These are phyloP conservation scores for Pinus taeda DNA, from an alignment of 75 land plant species.

Conservation along the genomic window DNA sequence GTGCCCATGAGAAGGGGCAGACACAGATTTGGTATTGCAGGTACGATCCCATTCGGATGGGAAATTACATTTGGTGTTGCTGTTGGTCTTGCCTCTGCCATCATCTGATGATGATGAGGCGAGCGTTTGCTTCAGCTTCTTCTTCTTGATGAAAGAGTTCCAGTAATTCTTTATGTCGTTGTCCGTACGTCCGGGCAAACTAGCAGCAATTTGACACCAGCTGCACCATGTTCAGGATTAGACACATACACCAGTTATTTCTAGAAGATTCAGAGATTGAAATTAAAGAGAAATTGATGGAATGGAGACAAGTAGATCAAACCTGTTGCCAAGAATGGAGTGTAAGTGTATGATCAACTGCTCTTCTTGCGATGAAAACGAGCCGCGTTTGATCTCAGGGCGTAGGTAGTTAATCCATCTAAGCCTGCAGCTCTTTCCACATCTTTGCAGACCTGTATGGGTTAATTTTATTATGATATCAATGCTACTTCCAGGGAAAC, in stretches of 20 bases:
- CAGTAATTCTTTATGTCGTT: slow-evolving; percentile 17
- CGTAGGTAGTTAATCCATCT: background rate
- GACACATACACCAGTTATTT: too few relatives aligned
- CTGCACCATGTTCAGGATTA: background rate
- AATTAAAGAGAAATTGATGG: too few relatives aligned
- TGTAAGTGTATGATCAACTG: background rate
- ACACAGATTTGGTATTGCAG: too few relatives aligned
- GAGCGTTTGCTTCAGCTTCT: background rate
- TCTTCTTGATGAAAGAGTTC: slow-evolving; percentile 11
- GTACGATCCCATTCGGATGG: too few relatives aligned
- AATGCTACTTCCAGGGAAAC: too few relatives aligned
- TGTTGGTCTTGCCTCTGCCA: too few relatives aligned
- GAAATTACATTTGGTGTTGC: too few relatives aligned
- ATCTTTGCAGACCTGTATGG: background rate
- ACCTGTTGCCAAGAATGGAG: slow-evolving; percentile 1
- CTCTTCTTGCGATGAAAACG: background rate
- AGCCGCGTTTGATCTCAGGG: background rate
- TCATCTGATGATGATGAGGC: too few relatives aligned
- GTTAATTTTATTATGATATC: too few relatives aligned
- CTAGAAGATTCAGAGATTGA: too few relatives aligned
- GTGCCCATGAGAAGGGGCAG: too few relatives aligned
- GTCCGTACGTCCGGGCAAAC: slow-evolving; percentile 13
- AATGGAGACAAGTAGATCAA: background rate
- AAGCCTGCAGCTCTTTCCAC: background rate
- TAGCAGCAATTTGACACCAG: slow-evolving; percentile 14